phyloP scores from a whole-genome alignment of 1,284 basidiomycete species.

The Melampsora americana region DNA sequence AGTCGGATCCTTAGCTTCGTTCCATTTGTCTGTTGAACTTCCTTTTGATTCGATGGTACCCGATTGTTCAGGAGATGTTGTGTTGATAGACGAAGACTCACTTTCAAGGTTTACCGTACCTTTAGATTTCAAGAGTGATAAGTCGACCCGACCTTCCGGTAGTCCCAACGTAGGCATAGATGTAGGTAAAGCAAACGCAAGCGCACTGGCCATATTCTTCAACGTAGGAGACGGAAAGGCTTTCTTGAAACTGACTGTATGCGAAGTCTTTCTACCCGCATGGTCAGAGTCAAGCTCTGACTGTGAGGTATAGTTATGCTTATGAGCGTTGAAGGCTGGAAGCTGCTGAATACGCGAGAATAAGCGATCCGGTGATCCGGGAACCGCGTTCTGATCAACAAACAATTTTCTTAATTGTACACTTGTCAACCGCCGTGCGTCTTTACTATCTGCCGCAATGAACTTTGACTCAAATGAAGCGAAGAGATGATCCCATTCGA shows the following conservation, averaged over 20 bases:
- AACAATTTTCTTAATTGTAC: conserved; percentile 59
- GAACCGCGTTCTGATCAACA: conserved; percentile 55
- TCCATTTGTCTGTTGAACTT: not conserved
- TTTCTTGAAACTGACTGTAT: conserved; percentile 36
- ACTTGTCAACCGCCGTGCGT: conserved; percentile 54
- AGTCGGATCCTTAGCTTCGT: not conserved
- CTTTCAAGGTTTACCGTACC: not conserved
- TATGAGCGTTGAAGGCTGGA: conserved; percentile 27
- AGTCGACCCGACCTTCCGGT: conserved; percentile 9
- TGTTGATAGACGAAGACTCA: not conserved
- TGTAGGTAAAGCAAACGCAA: conserved; percentile 38
- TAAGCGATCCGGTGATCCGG: conserved; percentile 49
- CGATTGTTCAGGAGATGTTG: not conserved
- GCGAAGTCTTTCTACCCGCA: conserved; percentile 22
- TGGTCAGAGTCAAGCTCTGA: conserved; percentile 44
- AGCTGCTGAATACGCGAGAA: conserved; percentile 26
- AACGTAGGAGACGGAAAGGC: conserved; percentile 39
- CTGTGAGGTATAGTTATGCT: conserved; percentile 42
- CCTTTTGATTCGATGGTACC: not conserved
- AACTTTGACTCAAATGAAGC: conserved; percentile 52
- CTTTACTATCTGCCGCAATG: conserved; percentile 57
- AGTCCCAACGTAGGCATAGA: conserved; percentile 40
- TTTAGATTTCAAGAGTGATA: conserved; percentile 1
- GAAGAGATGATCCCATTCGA: conserved; percentile 91
- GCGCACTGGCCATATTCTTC: conserved; percentile 42